Percentiles rank a stretch among this genome's conserved stretches.
Conservation (phyloP, 495 filamentous ascomycete species). For the Apiosordaria backusii region DNA sequence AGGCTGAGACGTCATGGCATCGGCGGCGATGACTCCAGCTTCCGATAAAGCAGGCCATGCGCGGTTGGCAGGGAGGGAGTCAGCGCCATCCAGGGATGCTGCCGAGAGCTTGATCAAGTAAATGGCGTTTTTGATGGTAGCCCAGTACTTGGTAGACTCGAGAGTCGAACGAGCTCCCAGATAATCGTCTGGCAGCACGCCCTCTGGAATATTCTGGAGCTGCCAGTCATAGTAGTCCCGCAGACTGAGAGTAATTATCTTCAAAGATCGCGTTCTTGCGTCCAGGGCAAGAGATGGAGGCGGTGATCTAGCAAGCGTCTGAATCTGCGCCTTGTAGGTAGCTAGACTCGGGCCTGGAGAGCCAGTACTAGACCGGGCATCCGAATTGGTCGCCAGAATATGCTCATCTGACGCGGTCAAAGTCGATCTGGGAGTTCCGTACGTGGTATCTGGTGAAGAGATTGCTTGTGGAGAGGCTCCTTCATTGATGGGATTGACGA, state of each 20-base stretch:
- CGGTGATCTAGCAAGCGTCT: conserved; percentile 20
- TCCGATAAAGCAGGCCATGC: conserved; percentile 30
- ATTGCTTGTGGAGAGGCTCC: conserved; percentile 7
- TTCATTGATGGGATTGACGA: conserved; percentile 7
- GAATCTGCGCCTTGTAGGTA: conserved; percentile 25
- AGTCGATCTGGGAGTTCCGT: conserved; percentile 20
- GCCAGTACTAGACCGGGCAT: conserved; percentile 7
- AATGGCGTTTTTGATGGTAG: conserved; percentile 30
- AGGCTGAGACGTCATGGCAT: conserved; percentile 31
- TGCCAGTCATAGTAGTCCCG: conserved; percentile 34
- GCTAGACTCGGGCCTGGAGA: conserved; percentile 20
- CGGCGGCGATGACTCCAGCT: conserved; percentile 25
- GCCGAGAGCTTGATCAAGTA: conserved; percentile 33
- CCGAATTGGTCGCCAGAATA: neutral
- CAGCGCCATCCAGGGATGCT: conserved; percentile 16
- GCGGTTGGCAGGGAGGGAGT: conserved; percentile 20
- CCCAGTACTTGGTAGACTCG: conserved; percentile 30
- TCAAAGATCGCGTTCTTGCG: conserved; percentile 23
- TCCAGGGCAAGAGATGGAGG: conserved; percentile 22
- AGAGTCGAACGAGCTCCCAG: conserved; percentile 22
- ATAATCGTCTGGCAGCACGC: conserved; percentile 31
- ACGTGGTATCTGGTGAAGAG: conserved; percentile 17
- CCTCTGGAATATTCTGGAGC: conserved; percentile 26
- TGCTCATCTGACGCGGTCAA: conserved; percentile 17
- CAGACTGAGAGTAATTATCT: conserved; percentile 28